Evolutionary conservation across 768 basidiomycete species (phyloP), one percentile per base, ranked within the genome.

Genomic region (Suillus subalutaceus): DNA sequence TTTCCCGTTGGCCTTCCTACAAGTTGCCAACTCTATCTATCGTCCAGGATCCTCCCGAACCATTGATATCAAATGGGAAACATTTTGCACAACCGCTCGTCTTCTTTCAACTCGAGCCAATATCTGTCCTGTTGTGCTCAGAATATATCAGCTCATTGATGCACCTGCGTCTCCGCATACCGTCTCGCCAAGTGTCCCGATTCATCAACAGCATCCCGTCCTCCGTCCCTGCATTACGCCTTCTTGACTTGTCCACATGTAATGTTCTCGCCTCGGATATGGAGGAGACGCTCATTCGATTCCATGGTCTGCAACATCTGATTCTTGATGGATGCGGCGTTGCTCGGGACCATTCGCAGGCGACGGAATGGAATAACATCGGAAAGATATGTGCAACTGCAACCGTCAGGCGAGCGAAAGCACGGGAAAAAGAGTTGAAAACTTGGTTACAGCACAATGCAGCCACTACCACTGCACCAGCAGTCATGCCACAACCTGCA

Each of bases 1-100:
- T 97, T 59, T 83, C 90, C 4, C 78, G 77, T 37, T 94, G 93
- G 91, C 87, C 89, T 4, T 26, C 73, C 13, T 58, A 64, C 10
- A 68, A 75, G 18, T 74, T 90, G 2, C 77, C 80, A 1, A 76
- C 77, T 0, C 71, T 91, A 3, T 91, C 90, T 4, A 84, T 92
- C 57, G 79, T 90, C 13, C 90, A 92, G 77, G 91, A 92, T 67
- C 83, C 87, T 2, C 76, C 87, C 4, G 81, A 84, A 46, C 72
- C 80, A 1, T 75, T 79, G 37, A 72, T 81, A 41, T 79, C 79
- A 16, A 74, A 70, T 6, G 74, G 50, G 40, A 67, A 69, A 18
- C 70, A 78, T 43, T 91, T 91, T 67, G 96, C 95, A 1, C 96
- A 97, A 72, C 96, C 96, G 1, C 83, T 97, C 68, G 92, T 94